Percentiles rank a stretch among this genome's conserved stretches.
These are phyloP conservation scores for Mytilinidion resinicola DNA, from an alignment of 495 filamentous ascomycete genomes.

Conservation along the genomic window DNA sequence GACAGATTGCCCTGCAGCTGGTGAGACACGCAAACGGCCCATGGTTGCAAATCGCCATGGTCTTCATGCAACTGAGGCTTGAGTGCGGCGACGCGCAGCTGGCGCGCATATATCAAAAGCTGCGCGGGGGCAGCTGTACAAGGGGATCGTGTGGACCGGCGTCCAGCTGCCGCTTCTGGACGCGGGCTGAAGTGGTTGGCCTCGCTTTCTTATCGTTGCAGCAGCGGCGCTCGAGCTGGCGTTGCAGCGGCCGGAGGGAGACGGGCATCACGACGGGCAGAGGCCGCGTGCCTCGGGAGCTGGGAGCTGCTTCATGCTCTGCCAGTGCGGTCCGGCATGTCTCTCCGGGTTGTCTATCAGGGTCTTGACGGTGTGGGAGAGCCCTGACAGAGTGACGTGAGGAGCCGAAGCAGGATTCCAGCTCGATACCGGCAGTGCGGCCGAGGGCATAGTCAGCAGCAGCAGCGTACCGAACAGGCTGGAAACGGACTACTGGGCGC, in stretches of 20 bases:
- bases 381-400: background rate
- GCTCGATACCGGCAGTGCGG: background rate
- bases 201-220: background rate
- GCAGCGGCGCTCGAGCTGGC: background rate
- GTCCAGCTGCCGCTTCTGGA: background rate
- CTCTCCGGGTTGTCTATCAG: background rate
- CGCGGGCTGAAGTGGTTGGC: background rate
- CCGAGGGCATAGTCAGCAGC: background rate
- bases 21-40: no score
- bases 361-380: background rate
- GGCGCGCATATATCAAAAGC: no score
- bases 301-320: background rate
- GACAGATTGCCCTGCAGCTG: no score
- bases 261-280: background rate
- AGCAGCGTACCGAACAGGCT: background rate
- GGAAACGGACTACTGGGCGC: background rate
- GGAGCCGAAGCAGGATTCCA: background rate
- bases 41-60: no score
- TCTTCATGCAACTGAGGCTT: no score
- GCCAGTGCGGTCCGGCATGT: no score
- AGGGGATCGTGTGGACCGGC: background rate
- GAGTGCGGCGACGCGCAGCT: no score
- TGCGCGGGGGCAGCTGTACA: background rate
- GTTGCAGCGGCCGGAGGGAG: slow-evolving; percentile 7
- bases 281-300: slow-evolving; percentile 1